phyloP scores from a whole-genome alignment of 176 grass and related monocot species.

The Saccharum spontaneum region DNA sequence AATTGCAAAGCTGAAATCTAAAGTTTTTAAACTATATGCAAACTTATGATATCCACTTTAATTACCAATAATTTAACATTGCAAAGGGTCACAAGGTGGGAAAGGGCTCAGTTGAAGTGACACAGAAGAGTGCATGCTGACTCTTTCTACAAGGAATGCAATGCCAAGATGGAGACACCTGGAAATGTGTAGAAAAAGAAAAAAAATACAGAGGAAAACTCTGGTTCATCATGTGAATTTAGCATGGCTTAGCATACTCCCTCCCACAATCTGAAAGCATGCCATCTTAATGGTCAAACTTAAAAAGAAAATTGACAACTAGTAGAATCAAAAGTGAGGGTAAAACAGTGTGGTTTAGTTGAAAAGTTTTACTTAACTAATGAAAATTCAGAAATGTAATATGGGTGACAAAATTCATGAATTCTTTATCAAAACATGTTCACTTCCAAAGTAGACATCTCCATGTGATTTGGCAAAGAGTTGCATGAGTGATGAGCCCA shows the following conservation, averaged over 20 bases:
- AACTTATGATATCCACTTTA: neutral
- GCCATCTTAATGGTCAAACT: too few relatives aligned
- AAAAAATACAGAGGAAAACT: too few relatives aligned
- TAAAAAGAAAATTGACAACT: too few relatives aligned
- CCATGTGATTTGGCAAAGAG: neutral
- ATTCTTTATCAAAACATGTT: slow-evolving; percentile 12
- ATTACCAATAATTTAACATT: neutral
- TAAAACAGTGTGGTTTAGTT: too few relatives aligned
- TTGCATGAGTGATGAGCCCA: neutral
- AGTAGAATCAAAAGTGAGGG: too few relatives aligned
- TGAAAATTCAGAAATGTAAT: neutral
- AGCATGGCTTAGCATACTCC: too few relatives aligned
- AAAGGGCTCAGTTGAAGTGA: slow-evolving; percentile 12
- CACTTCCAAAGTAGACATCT: slow-evolving; percentile 22
- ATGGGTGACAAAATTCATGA: neutral
- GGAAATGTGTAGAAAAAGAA: too few relatives aligned
- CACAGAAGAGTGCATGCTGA: neutral
- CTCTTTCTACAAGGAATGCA: neutral
- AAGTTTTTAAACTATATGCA: neutral
- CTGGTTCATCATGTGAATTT: too few relatives aligned
- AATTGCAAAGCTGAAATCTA: too few relatives aligned
- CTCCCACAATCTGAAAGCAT: too few relatives aligned
- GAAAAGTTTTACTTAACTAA: too few relatives aligned
- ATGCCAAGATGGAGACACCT: slow-evolving; percentile 1
- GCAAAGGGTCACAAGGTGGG: neutral